Conservation (phyloP, 768 basidiomycete genomes). For the Leccinum longicurvipes region DNA sequence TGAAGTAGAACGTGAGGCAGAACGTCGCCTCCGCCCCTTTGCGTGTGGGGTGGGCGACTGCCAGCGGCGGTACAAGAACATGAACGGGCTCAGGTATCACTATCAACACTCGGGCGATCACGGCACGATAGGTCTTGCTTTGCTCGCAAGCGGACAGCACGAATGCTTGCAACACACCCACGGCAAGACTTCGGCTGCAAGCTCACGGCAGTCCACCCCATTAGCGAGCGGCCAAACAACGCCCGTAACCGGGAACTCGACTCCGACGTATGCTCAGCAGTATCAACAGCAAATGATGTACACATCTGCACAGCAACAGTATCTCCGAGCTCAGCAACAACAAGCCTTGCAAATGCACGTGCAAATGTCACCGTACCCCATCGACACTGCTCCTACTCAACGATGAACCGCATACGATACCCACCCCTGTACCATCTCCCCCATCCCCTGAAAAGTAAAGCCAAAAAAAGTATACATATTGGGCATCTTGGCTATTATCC, state of each 20-base stretch:
- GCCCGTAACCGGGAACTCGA: constrained; percentile 28
- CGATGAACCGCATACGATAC: constrained; percentile 19
- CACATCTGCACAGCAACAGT: constrained; percentile 36
- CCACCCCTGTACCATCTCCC: background rate
- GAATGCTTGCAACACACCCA: constrained; percentile 43
- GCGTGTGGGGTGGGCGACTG: constrained; percentile 88
- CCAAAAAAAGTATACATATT: constrained; percentile 36
- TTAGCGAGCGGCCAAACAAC: constrained; percentile 31
- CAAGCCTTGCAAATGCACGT: constrained; percentile 31
- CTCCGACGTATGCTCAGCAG: constrained; percentile 31
- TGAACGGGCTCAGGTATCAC: constrained; percentile 96
- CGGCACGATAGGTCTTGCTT: constrained; percentile 80
- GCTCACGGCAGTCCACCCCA: constrained; percentile 33
- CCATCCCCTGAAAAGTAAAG: constrained; percentile 24
- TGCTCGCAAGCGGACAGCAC: constrained; percentile 76
- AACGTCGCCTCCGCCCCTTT: constrained; percentile 77
- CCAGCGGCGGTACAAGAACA: constrained; percentile 91
- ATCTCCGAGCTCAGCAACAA: constrained; percentile 34
- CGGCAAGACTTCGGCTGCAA: constrained; percentile 29
- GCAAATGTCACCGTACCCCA: constrained; percentile 23
- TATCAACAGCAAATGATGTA: constrained; percentile 38
- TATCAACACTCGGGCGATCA: constrained; percentile 97
- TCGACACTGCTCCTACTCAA: constrained; percentile 15
- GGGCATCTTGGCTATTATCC: constrained; percentile 30
- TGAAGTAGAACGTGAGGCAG: constrained; percentile 81